Base-by-base conservation (phyloP, 306 rosid genomes). In the Casuarina cunninghamiana region DNA sequence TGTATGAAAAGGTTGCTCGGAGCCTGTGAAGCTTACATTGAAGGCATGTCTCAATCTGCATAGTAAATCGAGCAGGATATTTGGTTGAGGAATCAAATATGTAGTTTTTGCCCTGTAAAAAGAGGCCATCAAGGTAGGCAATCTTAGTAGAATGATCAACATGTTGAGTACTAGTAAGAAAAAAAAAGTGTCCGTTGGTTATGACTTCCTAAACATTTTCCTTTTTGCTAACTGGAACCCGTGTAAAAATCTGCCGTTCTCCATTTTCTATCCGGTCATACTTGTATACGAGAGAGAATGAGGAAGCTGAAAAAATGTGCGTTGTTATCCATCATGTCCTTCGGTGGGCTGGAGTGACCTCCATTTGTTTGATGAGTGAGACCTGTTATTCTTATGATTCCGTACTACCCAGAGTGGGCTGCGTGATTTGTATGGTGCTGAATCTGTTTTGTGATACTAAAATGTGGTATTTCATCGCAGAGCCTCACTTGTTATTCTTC, bases 1-100 rank as follows among this genome's bases (percentile, higher is more conserved):
- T 95, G 86, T 95, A 88, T 1, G 97, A 93, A 73, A 95, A 93
- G 80, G 93, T 93, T 74, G 97, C 97, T 35, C 92, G 82, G 80
- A 93, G 89, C 90, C 82, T 95, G 86, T 95, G 88, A 93, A 83
- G 69, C 76, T 78, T 54, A 66, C 15, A 80, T 54, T 58, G 10
- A 76, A 10, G 61, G 4, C 4, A n/a, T 41, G 71, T 44, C 68
- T 50, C 26, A 2, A 41, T 67, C 50, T 1, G 48, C 49, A 4
- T 19, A 5, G 51, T 50, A 67, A 67, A 17, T 42, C 13, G 11
- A 17, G 17, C 7, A 0, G 71, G 48, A n/a, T 66, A 43, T 8
- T n/a, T 6, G 46, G 49, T 66, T 66, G 71, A 66, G 71, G 50
- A 3, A 66, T 42, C 71, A 4, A 66, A 10, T 42, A 41, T 42